Conservation (phyloP, 1,284 basidiomycete species). For the Ustilago bromivora region DNA sequence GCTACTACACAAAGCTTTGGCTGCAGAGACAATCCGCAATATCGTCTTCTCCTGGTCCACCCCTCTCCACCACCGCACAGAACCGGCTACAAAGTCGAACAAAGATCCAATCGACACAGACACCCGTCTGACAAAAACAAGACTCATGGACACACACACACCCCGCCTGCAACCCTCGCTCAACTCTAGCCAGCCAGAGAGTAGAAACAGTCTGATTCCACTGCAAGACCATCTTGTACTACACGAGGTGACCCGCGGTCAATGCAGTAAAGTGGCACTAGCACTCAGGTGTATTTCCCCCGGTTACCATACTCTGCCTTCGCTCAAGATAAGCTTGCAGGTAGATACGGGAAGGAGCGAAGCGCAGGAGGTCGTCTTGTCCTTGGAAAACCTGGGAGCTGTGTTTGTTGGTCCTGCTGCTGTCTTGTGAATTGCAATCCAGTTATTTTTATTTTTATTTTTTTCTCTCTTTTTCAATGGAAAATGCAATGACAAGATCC, state of each 20-base stretch:
- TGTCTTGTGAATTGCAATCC: neutral
- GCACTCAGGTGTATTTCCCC: constrained; percentile 28
- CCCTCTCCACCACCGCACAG: neutral
- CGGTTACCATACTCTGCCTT: constrained; percentile 22
- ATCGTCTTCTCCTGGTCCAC: constrained; percentile 18
- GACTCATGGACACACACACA: constrained; percentile 33
- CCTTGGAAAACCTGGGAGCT: constrained; percentile 21
- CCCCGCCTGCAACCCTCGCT: constrained; percentile 17
- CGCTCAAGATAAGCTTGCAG: constrained; percentile 9
- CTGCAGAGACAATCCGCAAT: constrained; percentile 10
- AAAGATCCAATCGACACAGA: constrained; percentile 20
- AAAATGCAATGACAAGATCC: too few relatives aligned
- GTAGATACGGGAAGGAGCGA: neutral
- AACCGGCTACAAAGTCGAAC: neutral
- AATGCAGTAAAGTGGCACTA: constrained; percentile 17
- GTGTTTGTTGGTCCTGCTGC: constrained; percentile 28
- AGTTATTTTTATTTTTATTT: too few relatives aligned
- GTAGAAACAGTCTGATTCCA: constrained; percentile 21
- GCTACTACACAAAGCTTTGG: constrained; percentile 14
- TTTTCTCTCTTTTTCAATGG: too few relatives aligned
- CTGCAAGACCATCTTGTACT: constrained; percentile 11
- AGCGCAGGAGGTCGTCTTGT: neutral
- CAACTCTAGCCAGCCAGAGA: constrained; percentile 13
- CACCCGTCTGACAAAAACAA: constrained; percentile 2
- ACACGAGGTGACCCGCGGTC: neutral